Conservation (phyloP, 768 basidiomycete species). For the Suillus subaureus region DNA sequence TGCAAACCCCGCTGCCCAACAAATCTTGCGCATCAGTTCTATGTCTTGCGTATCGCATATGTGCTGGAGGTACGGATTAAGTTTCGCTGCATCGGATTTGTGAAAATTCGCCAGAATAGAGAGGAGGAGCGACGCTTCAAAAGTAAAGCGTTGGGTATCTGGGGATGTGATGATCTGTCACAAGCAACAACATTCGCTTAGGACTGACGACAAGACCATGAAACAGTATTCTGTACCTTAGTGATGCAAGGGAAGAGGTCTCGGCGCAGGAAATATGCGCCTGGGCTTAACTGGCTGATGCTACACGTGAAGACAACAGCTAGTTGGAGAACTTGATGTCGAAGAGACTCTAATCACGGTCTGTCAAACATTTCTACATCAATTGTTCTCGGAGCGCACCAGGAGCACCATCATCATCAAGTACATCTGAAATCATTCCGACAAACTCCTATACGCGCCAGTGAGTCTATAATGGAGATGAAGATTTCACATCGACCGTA, state of each 20-base stretch:
- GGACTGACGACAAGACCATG: too few species aligned
- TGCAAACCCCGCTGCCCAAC: slow-evolving; percentile 57
- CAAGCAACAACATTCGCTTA: background rate
- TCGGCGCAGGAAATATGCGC: slow-evolving; percentile 67
- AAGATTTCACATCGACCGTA: slow-evolving; percentile 22
- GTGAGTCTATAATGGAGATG: background rate
- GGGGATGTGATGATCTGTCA: slow-evolving; percentile 56
- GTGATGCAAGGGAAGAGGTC: slow-evolving; percentile 61
- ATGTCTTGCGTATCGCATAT: slow-evolving; percentile 51
- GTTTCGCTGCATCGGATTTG: slow-evolving; percentile 68
- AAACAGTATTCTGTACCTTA: slow-evolving; percentile 34
- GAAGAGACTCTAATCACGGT: slow-evolving; percentile 40
- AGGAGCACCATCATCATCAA: slow-evolving; percentile 48
- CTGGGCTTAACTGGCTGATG: slow-evolving; percentile 65
- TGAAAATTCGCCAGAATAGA: slow-evolving; percentile 70
- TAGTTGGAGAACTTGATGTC: slow-evolving; percentile 58
- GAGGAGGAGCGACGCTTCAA: slow-evolving; percentile 63
- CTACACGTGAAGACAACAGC: slow-evolving; percentile 61
- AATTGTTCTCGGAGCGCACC: slow-evolving; percentile 31
- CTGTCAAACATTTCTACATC: background rate
- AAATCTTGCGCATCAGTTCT: slow-evolving; percentile 57
- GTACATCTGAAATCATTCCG: slow-evolving; percentile 45
- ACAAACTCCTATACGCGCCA: slow-evolving; percentile 47
- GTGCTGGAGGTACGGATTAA: slow-evolving; percentile 64
- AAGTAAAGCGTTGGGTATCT: slow-evolving; percentile 56